Conservation (phyloP, 352 stramenopile genomes). For the Pythium graminicola region DNA sequence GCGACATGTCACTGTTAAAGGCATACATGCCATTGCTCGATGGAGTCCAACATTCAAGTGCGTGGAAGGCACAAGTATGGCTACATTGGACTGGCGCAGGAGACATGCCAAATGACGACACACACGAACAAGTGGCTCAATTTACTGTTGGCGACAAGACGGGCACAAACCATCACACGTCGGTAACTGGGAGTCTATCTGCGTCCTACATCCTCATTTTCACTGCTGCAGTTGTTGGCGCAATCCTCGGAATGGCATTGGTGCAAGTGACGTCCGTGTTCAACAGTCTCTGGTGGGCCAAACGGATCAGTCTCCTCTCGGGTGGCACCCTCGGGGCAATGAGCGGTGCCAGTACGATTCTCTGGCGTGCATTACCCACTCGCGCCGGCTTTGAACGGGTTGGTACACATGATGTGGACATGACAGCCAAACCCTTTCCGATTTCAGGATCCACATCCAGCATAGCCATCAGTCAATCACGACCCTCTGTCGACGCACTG, state of each 20-base stretch:
- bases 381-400: constrained; percentile 16
- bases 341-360: constrained; percentile 12
- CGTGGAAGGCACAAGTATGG: constrained; percentile 9
- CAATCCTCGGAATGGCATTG: constrained; percentile 9
- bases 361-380: constrained; percentile 10
- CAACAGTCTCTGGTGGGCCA: constrained; percentile 18
- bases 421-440: neutral
- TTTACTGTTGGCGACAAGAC: neutral
- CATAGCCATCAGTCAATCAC: constrained; percentile 6
- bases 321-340: constrained; percentile 8
- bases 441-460: neutral
- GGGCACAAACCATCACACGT: neutral
- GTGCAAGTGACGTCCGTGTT: constrained; percentile 8
- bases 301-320: constrained; percentile 12
- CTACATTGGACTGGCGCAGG: constrained; percentile 14
- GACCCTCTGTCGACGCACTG: constrained; percentile 8
- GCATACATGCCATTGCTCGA: constrained; percentile 18
- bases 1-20: constrained; percentile 14
- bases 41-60: constrained; percentile 3
- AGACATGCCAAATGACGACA: neutral
- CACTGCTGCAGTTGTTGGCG: constrained; percentile 6
- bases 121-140: neutral
- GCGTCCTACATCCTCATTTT: constrained; percentile 9
- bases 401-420: constrained; percentile 8
- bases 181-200: neutral